Evolutionary conservation across 2,329 filamentous ascomycete genomes (phyloP).

Genomic region (Ophiostoma novo-ulmi): DNA sequence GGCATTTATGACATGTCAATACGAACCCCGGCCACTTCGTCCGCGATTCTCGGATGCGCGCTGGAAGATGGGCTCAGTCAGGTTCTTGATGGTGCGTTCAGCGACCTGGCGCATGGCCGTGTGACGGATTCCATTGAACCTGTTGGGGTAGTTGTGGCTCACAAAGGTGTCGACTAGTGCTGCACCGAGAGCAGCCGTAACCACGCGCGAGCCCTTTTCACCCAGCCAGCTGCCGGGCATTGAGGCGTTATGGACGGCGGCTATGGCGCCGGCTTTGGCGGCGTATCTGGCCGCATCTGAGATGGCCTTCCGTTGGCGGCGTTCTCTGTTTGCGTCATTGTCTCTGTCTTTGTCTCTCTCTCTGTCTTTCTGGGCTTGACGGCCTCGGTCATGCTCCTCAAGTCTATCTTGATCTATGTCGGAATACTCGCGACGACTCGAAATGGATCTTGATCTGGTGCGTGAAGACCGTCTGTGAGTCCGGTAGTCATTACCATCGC

Average conservation of each 20-base stretch:
- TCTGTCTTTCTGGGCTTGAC: neutral
- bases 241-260: conserved; percentile 27
- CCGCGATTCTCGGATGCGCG: conserved; percentile 3
- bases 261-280: conserved; percentile 30
- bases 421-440: neutral
- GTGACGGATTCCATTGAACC: conserved; percentile 30
- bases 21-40: neutral
- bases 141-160: conserved; percentile 26
- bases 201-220: conserved; percentile 30
- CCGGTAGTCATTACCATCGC: neutral
- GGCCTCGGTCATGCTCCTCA: neutral
- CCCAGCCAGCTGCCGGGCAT: conserved; percentile 29
- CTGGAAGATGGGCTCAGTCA: conserved; percentile 28
- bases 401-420: neutral
- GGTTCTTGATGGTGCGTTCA: conserved; percentile 29
- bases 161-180: conserved; percentile 32
- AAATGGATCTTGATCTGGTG: neutral
- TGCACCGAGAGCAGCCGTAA: conserved; percentile 30
- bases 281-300: conserved; percentile 26
- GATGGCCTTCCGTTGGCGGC: neutral
- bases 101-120: conserved; percentile 30
- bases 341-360: neutral
- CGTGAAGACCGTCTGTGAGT: neutral
- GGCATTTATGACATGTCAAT: neutral
- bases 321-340: neutral